Percentiles rank a stretch among this genome's conserved stretches.
Evolutionary conservation across 345 rosid species (phyloP).

Genomic region (Camelina hispida): DNA sequence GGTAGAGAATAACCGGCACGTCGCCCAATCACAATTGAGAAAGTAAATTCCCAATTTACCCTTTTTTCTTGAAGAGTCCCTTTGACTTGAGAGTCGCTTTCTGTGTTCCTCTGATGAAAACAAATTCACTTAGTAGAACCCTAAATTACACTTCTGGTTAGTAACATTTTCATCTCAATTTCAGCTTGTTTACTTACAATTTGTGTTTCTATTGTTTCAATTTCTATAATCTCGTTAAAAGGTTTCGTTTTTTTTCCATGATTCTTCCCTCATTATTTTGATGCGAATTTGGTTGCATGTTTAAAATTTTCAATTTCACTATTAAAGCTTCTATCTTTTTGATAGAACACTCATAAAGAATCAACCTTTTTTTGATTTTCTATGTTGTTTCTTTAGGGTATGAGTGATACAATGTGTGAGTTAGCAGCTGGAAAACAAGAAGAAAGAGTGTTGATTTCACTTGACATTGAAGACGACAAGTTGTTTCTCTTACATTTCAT

Average conservation of each 20-base stretch:
- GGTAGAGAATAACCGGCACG: background rate
- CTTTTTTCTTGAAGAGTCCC: background rate
- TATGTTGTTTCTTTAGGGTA: constrained; percentile 17
- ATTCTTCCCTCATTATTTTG: constrained; percentile 2
- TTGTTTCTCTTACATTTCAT: constrained; percentile 35
- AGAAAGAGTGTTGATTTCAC: constrained; percentile 13
- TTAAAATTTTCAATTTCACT: background rate
- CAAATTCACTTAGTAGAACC: constrained; percentile 21
- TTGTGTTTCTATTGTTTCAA: background rate
- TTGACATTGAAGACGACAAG: constrained; percentile 44
- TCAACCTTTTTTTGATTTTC: background rate
- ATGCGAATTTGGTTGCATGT: constrained; percentile 17
- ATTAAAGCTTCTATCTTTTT: constrained; percentile 1
- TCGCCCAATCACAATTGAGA: background rate
- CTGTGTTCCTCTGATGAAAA: background rate
- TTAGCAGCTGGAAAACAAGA: constrained; percentile 17
- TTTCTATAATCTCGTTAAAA: background rate
- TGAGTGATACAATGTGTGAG: constrained; percentile 26
- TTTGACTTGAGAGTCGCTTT: background rate
- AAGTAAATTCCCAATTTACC: background rate
- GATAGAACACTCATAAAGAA: background rate
- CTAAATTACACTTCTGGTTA: constrained; percentile 29
- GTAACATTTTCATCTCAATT: constrained; percentile 19
- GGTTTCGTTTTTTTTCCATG: background rate
- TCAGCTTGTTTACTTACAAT: background rate